Evolutionary conservation across 1,284 basidiomycete genomes (phyloP).

Genomic region (Amylostereum areolatum): DNA sequence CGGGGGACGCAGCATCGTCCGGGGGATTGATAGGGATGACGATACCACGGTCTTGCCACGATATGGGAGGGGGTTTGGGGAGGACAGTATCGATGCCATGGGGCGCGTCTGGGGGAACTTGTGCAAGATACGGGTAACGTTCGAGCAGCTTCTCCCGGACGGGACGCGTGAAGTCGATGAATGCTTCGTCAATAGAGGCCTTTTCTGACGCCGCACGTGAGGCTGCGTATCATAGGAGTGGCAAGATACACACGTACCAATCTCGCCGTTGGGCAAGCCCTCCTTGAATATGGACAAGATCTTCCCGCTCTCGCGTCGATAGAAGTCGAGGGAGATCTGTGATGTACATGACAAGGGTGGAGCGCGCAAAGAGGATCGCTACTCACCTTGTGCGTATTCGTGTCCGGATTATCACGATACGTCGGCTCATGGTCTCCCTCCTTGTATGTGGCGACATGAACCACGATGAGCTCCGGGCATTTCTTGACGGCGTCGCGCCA

Average conservation of each 20-base stretch:
- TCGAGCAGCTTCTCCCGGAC: slow-evolving; percentile 69
- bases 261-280: slow-evolving; percentile 63
- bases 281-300: slow-evolving; percentile 86
- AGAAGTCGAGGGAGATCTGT: slow-evolving; percentile 91
- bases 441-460: slow-evolving; percentile 93
- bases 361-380: no score
- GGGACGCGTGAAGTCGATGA: slow-evolving; percentile 81
- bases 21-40: slow-evolving; percentile 61
- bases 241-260: slow-evolving; percentile 38
- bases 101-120: slow-evolving; percentile 63
- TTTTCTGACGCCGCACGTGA: no score
- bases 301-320: slow-evolving; percentile 86
- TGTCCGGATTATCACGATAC: slow-evolving; percentile 85
- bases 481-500: slow-evolving; percentile 76
- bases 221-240: background rate
- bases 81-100: slow-evolving; percentile 76
- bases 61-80: slow-evolving; percentile 67
- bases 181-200: slow-evolving; percentile 81
- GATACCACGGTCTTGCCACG: slow-evolving; percentile 66
- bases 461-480: slow-evolving; percentile 80
- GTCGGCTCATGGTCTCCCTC: slow-evolving; percentile 86
- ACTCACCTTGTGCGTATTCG: slow-evolving; percentile 85
- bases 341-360: slow-evolving; percentile 1
- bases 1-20: slow-evolving; percentile 3
- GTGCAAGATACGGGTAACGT: slow-evolving; percentile 71